Evolutionary conservation across 2,329 filamentous ascomycete species (phyloP), one percentile per base, ranked within the genome.

Genomic region (Monilinia laxa): DNA sequence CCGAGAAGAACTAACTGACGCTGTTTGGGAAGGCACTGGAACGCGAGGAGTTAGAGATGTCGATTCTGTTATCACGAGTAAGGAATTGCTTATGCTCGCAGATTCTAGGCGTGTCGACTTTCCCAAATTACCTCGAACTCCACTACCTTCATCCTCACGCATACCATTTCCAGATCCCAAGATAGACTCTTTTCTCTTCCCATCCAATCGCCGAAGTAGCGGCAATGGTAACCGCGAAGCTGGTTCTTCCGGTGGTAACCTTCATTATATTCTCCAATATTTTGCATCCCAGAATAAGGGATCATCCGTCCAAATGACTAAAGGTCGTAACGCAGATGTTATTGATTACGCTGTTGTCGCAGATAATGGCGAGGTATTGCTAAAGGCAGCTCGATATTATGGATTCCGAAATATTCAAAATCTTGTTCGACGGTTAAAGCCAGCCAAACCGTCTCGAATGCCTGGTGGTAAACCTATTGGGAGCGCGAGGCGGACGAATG

Each of bases 331-430:
- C 75, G 86, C 88, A 38, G 95, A 99, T 76, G 94, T 98, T 0
- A 84, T 93, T 38, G 95, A 98, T 74, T 97, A 95, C 76, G 82
- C 84, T 2, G 83, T 97, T 28, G 79, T 85, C 1, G 84, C 85
- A 18, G 80, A 79, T 62, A 75, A 81, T 3, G 84, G 84, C 12
- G 80, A 87, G 69, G 79, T 83, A 3, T 77, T 96, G 2, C 87
- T 96, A 80, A 91, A 87, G 76, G 90, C 92, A 25, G 94, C 94
- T 4, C 88, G 95, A 62, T 99, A 94, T 78, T 99, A 99, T 77
- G 95, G 95, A 7, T 99, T 99, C 82, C 86, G 95, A 63, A 99
- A 99, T 75, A 99, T 99, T 70, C 95, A 98, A 78, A 99, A 99
- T 75, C 85, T 99, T 6, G 95, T 99, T 20, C 88, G 95, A n/a